A percentile compares a stretch with the other conserved stretches of the same genome.
Conservation (phyloP, 306 rosid species). For the Rosa multiflora region DNA sequence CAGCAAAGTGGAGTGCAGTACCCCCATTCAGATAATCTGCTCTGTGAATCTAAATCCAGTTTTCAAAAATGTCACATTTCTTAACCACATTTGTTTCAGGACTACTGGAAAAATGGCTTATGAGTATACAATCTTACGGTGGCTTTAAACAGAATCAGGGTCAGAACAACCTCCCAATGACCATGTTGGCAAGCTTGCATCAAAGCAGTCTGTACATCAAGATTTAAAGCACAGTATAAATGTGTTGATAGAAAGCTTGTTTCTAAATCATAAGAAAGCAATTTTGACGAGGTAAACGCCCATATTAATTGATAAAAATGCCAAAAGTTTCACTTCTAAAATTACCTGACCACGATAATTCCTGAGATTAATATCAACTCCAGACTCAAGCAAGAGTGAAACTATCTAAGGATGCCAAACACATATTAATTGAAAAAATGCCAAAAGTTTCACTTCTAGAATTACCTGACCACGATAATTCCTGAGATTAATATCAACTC, state of each 20-base stretch:
- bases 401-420: conserved; percentile 65
- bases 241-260: not conserved
- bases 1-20: conserved; percentile 93
- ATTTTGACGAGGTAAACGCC: not conserved
- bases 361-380: conserved; percentile 88
- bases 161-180: conserved; percentile 95
- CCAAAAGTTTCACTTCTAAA: not conserved
- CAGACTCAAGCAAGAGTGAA: conserved; percentile 78
- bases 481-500: conserved; percentile 88
- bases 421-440: not conserved
- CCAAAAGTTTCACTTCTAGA: not conserved
- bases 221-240: conserved; percentile 18
- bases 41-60: conserved; percentile 67
- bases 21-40: conserved; percentile 95
- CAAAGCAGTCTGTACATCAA: conserved; percentile 83
- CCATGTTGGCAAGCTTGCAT: conserved; percentile 99
- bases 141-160: conserved; percentile 63
- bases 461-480: conserved; percentile 98
- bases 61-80: conserved; percentile 26
- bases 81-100: not conserved
- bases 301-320: not conserved
- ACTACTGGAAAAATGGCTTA: conserved; percentile 15
- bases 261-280: conserved; percentile 20
- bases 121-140: conserved; percentile 50
- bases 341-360: conserved; percentile 98